Evolutionary conservation across 2,329 filamentous ascomycete genomes (phyloP).

Genomic region (Tolypocladium amazonense): DNA sequence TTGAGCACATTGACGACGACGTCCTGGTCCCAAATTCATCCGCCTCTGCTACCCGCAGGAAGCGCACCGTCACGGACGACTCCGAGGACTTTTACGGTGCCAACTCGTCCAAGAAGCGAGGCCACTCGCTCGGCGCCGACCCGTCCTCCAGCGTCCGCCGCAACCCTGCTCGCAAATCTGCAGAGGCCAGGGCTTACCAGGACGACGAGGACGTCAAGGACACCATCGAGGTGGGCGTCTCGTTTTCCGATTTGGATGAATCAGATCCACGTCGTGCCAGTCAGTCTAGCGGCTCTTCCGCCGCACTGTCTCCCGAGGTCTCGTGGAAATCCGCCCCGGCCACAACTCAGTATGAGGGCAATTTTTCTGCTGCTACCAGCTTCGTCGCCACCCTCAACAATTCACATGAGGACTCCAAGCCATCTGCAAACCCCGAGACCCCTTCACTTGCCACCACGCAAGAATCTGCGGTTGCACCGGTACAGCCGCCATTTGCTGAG

Average conservation of each 20-base stretch:
- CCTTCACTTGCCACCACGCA: neutral
- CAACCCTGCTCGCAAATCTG: slow-evolving; percentile 27
- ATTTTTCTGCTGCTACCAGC: neutral
- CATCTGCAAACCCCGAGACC: neutral
- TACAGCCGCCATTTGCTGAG: neutral
- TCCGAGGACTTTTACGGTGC: slow-evolving; percentile 17
- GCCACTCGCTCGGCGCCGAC: slow-evolving; percentile 23
- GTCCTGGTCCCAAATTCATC: slow-evolving; percentile 22
- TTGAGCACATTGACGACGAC: slow-evolving; percentile 42
- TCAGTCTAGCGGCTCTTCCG: slow-evolving; percentile 18
- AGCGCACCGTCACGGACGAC: slow-evolving; percentile 25
- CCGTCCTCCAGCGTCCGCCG: slow-evolving; percentile 27
- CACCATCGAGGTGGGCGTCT: slow-evolving; percentile 45
- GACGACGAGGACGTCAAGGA: slow-evolving; percentile 43
- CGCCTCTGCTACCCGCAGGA: slow-evolving; percentile 21
- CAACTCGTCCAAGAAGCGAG: slow-evolving; percentile 20
- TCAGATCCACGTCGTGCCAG: slow-evolving; percentile 15
- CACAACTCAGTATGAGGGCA: neutral
- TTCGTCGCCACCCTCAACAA: neutral
- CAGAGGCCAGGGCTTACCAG: slow-evolving; percentile 20
- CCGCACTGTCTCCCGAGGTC: slow-evolving; percentile 10
- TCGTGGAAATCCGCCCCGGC: slow-evolving; percentile 9
- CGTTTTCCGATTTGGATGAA: slow-evolving; percentile 20
- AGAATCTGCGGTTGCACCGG: neutral
- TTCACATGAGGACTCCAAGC: neutral